Conservation (phyloP, 2,329 filamentous ascomycete species). For the Colletotrichum lupini region DNA sequence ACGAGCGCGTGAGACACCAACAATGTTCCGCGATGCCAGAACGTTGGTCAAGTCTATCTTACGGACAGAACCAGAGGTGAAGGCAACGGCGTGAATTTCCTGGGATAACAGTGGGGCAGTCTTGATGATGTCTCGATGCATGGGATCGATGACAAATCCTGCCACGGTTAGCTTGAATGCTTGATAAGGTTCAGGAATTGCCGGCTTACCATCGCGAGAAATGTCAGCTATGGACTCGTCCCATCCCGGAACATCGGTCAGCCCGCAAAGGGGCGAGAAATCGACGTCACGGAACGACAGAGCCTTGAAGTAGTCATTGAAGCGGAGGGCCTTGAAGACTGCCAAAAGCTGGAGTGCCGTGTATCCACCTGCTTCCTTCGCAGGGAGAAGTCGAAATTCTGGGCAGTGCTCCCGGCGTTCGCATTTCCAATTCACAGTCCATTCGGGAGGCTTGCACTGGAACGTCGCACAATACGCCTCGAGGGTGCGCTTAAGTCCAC, state of each 20-base stretch:
- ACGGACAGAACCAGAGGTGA: slow-evolving; percentile 65
- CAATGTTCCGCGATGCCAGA: slow-evolving; percentile 39
- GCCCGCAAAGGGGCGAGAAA: slow-evolving; percentile 53
- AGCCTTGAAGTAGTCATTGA: slow-evolving; percentile 69
- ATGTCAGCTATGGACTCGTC: slow-evolving; percentile 61
- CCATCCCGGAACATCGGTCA: slow-evolving; percentile 56
- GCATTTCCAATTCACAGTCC: slow-evolving; percentile 62
- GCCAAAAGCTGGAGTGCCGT: slow-evolving; percentile 65
- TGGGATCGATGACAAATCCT: slow-evolving; percentile 33
- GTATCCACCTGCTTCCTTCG: slow-evolving; percentile 52
- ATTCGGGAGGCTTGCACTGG: slow-evolving; percentile 59
- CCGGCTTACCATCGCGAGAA: slow-evolving; percentile 60
- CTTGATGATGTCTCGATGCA: slow-evolving; percentile 39
- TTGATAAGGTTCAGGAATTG: background rate
- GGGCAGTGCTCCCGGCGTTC: slow-evolving; percentile 58
- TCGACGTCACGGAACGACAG: slow-evolving; percentile 66
- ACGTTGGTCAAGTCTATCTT: slow-evolving; percentile 64
- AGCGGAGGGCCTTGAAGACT: slow-evolving; percentile 65
- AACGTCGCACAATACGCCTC: slow-evolving; percentile 67
- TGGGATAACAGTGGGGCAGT: slow-evolving; percentile 63
- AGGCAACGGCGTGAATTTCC: slow-evolving; percentile 66
- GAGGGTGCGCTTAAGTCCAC: slow-evolving; percentile 64
- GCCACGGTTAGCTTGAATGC: background rate
- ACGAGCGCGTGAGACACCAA: slow-evolving; percentile 15
- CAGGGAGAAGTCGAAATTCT: slow-evolving; percentile 63